A percentile compares a stretch with the other conserved stretches of the same genome.
Conservation (phyloP, 2,329 filamentous ascomycete genomes). For the Phaeoacremonium minimum region DNA sequence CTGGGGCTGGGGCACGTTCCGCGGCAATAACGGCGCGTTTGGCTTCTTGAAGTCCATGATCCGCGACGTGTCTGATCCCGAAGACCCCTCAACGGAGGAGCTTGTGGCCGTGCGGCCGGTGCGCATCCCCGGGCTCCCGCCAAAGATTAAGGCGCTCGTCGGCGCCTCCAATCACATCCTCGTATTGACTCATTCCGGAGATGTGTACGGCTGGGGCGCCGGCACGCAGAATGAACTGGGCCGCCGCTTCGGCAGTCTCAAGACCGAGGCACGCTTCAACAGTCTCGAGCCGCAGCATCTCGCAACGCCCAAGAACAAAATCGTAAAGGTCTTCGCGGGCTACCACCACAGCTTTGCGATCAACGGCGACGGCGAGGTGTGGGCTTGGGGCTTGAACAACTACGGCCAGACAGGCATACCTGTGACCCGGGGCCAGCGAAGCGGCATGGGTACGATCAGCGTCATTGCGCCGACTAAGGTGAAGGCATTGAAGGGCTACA, state of each 20-base stretch:
- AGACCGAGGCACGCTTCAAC: conserved; percentile 29
- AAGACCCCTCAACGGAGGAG: conserved; percentile 33
- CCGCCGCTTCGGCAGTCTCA: conserved; percentile 42
- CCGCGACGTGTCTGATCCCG: conserved; percentile 11
- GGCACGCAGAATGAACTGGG: conserved; percentile 40
- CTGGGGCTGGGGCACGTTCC: conserved; percentile 66
- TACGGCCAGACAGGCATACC: conserved; percentile 63
- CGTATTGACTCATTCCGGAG: conserved; percentile 43
- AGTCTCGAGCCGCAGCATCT: conserved; percentile 37
- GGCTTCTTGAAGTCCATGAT: conserved; percentile 30
- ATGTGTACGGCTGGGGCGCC: conserved; percentile 53
- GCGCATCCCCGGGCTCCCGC: conserved; percentile 41
- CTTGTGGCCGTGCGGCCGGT: conserved; percentile 22
- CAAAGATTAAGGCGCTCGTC: conserved; percentile 45
- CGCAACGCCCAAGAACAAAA: conserved; percentile 25
- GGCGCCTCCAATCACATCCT: conserved; percentile 54
- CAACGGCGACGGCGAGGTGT: conserved; percentile 57
- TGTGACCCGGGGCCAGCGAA: neutral
- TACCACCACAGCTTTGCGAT: conserved; percentile 69
- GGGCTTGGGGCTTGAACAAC: conserved; percentile 68
- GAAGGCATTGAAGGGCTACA: conserved; percentile 44
- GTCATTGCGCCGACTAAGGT: conserved; percentile 53
- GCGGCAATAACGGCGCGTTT: conserved; percentile 43
- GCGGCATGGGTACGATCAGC: conserved; percentile 16
- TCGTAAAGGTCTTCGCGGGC: conserved; percentile 42